Evolutionary conservation across 164 flowering plant species (phyloP), one percentile per base, ranked within the genome.

Genomic region (Cinnamomum micranthum): DNA sequence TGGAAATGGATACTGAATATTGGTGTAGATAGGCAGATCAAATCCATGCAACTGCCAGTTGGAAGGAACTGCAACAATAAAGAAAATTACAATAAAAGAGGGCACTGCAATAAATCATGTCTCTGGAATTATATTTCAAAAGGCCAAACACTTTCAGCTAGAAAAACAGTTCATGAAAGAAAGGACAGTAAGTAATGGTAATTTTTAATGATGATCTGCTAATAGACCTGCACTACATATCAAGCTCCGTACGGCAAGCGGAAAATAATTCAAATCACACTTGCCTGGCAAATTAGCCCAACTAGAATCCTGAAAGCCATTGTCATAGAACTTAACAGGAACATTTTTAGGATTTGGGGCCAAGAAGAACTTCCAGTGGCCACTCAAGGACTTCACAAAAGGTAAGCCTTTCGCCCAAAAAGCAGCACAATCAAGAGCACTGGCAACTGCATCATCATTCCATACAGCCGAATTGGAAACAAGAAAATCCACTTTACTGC

Each of bases 21-120:
- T 95, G n/a, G 98, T 93, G 76, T 95, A 95, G 60, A 95, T 91
- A 11, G 99, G 99, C 74, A 79, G 82, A 79, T 91, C 99, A 83
- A 85, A 93, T 72, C 98, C 98, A 85, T 95, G 97, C 98, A 91
- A 80, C 86, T 95, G 96, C 99, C 98, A 95, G 77, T 91, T 95
- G 55, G 98, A 93, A 81, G 99, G 99, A 82, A 95, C 99, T 95
- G 93, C 73, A 80, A 58, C 81, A 89, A 71, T 19, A 68, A 74
- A 33, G 47, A 63, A 47, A 72, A 80, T 24, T 23, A 77, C 71
- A 1, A 17, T 59, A 27, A 58, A 59, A 12, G 12, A 14, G 17
- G 23, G 11, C 17, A 33, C n/a, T 28, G 3, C 52, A 0, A 20
- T 4, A 50, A 77, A 35, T 22, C 62, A 55, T 25, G 15, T 19